Conservation (phyloP, 768 basidiomycete species). For the Phanerochaete carnosa region DNA sequence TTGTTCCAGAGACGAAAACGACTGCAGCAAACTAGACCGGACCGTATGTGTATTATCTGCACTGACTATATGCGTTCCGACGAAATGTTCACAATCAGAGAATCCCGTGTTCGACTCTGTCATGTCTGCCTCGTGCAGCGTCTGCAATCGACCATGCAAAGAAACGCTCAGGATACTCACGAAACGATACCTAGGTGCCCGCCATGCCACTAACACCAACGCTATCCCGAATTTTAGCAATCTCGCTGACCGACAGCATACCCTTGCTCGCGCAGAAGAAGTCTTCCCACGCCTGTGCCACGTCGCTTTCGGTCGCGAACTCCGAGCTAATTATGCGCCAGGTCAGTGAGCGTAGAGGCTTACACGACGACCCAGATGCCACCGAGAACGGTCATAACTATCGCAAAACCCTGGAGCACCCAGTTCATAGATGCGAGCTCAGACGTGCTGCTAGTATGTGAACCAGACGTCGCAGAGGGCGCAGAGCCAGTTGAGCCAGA, state of each 20-base stretch:
- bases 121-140: too few relatives aligned
- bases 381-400: neutral
- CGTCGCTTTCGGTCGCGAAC: slow-evolving; percentile 62
- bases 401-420: neutral
- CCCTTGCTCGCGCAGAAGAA: slow-evolving; percentile 83
- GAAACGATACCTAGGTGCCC: slow-evolving; percentile 46
- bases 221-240: slow-evolving; percentile 87
- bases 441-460: neutral
- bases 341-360: neutral
- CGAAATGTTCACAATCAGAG: neutral
- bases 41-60: neutral
- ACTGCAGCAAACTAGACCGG: neutral
- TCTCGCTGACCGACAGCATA: slow-evolving; percentile 76
- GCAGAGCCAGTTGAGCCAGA: neutral
- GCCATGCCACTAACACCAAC: slow-evolving; percentile 90
- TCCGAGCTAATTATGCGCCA: slow-evolving; percentile 44
- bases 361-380: neutral
- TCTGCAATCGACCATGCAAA: neutral
- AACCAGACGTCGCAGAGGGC: neutral
- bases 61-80: neutral
- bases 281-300: slow-evolving; percentile 75
- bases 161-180: neutral
- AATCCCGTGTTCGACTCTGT: neutral
- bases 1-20: neutral
- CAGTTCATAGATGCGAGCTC: too few relatives aligned